Base-by-base conservation (phyloP, 176 grass and related monocot species). In the Carex parvula region DNA sequence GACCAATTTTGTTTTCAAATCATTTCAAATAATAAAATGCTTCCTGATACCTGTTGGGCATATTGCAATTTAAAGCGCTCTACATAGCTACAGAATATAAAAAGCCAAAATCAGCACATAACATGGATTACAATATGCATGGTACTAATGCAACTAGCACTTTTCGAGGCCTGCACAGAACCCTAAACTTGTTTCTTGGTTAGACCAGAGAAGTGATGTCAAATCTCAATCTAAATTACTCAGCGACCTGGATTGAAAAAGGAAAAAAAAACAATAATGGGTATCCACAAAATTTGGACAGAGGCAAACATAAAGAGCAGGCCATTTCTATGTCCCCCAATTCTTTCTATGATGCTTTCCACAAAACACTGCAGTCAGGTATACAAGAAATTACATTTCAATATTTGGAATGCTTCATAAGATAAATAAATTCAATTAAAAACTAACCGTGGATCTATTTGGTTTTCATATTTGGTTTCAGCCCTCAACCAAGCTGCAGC, bases 401-500 rank as follows among this genome's bases (percentile, higher is more conserved):
- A 72, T 37, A 61, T 44, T 74, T 83, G 81, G 21, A 78, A 57
- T 46, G 22, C 26, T 78, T 78, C 14, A 48, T 63, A 81, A 22
- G n/a, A 44, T 81, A 16, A 81, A 79, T 79, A 79, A 33, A 41
- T 41, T 58, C 1, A 29, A 41, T 81, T 63, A 2, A 8, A 64
- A 18, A 63, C 87, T 73, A 39, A 89, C 87, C 83, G 75, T 72
- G 82, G 58, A 85, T 85, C 76, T 81, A 26, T 42, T 72, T 64
- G 37, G 48, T 85, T 62, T 80, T 89, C 87, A 63, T 83, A 89
- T 16, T 89, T 79, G 55, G 77, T 75, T 55, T 89, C 87, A 7
- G 87, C 87, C 77, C 87, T 89, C 66, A 89, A 67, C 87, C 87
- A 85, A 81, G 87, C 82, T 42, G 87, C 87, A 84, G 87, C 80